These are phyloP conservation scores for Linanthus parryae DNA, from an alignment of 148 eudicot species.

Conservation along the genomic window DNA sequence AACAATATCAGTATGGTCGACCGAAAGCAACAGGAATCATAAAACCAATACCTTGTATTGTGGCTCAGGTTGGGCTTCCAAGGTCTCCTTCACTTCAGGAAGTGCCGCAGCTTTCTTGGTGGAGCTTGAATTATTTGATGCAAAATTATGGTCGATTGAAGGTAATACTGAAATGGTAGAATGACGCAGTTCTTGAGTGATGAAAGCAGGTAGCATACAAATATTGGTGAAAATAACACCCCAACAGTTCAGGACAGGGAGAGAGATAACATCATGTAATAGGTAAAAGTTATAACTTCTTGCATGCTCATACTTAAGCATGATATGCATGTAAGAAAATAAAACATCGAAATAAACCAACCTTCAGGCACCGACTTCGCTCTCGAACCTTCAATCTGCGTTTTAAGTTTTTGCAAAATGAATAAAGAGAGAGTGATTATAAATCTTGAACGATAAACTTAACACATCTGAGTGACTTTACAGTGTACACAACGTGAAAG, in stretches of 20 bases:
- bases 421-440: neutral
- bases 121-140: slow-evolving; percentile 9
- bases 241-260: too few species aligned
- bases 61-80: slow-evolving; percentile 22
- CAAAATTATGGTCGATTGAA: slow-evolving; percentile 6
- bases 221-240: neutral
- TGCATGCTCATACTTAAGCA: too few species aligned
- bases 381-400: slow-evolving; percentile 30
- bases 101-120: slow-evolving; percentile 14
- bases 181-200: neutral
- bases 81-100: slow-evolving; percentile 27
- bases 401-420: slow-evolving; percentile 5
- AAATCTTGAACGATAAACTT: neutral
- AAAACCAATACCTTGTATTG: slow-evolving; percentile 34
- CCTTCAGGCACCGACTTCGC: slow-evolving; percentile 28
- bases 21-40: neutral
- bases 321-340: neutral
- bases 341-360: slow-evolving; percentile 16
- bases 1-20: neutral
- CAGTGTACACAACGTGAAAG: neutral
- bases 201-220: slow-evolving; percentile 5
- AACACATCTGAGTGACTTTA: neutral
- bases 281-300: too few species aligned
- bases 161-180: slow-evolving; percentile 13
- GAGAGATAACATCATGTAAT: neutral